Evolutionary conservation across 148 eudicot genomes (phyloP), one percentile per base, ranked within the genome.

Genomic region (Camellia sinensis): DNA sequence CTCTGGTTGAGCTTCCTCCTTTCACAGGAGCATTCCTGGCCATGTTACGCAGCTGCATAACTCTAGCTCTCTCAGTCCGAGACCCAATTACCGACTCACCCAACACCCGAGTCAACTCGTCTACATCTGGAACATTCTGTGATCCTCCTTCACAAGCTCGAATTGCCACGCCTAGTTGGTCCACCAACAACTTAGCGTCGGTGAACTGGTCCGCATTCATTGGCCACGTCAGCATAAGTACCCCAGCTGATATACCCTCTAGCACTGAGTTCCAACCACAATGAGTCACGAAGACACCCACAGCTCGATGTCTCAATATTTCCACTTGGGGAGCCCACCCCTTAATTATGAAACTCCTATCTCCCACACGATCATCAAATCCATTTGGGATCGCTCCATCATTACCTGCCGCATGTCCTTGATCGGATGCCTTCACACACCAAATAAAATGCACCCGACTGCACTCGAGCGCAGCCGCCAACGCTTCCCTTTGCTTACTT

Each of bases 211-310:
- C 97, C 1, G 89, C 89, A 48, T 84, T 87, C 87, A 29, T 29
- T 29, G 29, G 29, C 29, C 29, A 29, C 29, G 29, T 29, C 1
- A 29, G 29, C 29, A 29, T 29, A 29, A 29, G 29, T 29, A 29
- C 29, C 29, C 29, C 29, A 29, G 29, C 29, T 29, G 29, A 29
- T 11, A 90, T 37, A 8, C 92, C 86, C 83, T 93, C 97, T 69
- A 91, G 11, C 66, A 84, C 62, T 22, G 97, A 90, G 89, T 93
- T 93, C 93, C 91, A 91, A 41, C 95, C 95, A 45, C 93, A 93
- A 29, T 29, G 29, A 29, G 29, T 29, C 29, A 29, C 29, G 29
- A 29, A 29, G 1, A 0, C 29, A 29, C 29, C 91, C 44, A 90
- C 89, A 0, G 91, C 90, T 60, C 84, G 84, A 74, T 91, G 94